Conservation (phyloP, 805 yeast species). For the Candida michaelii region DNA sequence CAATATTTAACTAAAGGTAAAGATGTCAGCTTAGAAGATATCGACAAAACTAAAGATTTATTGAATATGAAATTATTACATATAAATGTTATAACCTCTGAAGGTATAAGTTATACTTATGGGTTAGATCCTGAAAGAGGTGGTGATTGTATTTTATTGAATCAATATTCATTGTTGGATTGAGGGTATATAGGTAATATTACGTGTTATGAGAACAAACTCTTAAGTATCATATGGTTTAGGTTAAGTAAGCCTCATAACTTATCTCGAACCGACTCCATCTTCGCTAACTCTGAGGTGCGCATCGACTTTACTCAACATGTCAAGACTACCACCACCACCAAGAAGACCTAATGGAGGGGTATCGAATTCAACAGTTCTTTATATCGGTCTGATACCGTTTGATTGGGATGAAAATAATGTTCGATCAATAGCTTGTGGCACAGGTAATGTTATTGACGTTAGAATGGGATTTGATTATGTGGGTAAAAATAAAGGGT, state of each 20-base stretch:
- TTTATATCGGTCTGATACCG: conserved; percentile 65
- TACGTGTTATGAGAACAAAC: background rate
- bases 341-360: conserved; percentile 5
- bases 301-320: background rate
- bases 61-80: conserved; percentile 35
- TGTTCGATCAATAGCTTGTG: conserved; percentile 63
- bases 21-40: conserved; percentile 12
- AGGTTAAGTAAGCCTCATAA: too few relatives aligned
- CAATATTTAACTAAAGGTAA: conserved; percentile 22
- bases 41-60: conserved; percentile 20
- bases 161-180: conserved; percentile 60
- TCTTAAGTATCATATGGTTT: too few relatives aligned
- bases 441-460: conserved; percentile 69
- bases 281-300: too few relatives aligned
- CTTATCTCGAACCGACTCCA: too few relatives aligned
- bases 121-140: conserved; percentile 84
- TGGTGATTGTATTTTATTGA: conserved; percentile 83
- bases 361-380: conserved; percentile 36
- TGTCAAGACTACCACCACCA: conserved; percentile 7
- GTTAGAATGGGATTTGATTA: conserved; percentile 62
- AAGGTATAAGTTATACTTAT: conserved; percentile 79
- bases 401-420: conserved; percentile 68
- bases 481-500: conserved; percentile 64
- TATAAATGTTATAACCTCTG: conserved; percentile 73
- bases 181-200: background rate